Base-by-base conservation (phyloP, 2,329 filamentous ascomycete genomes). In the Microdochium paspali region DNA sequence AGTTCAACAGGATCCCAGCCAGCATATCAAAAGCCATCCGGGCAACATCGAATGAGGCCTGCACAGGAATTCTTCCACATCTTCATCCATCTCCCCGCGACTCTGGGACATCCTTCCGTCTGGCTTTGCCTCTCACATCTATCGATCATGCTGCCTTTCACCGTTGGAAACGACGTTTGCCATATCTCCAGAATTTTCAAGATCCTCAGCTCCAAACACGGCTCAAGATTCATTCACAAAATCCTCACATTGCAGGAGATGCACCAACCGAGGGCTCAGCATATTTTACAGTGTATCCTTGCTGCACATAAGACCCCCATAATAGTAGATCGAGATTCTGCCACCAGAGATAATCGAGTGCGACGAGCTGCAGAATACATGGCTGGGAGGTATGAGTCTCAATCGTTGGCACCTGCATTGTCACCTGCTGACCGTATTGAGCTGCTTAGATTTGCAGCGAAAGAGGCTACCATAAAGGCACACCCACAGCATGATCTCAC, bases 91-190 rank as follows among this genome's bases (percentile, higher is more conserved):
- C 26, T 7, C 13, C 26, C 26, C n/a, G n/a, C n/a, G n/a, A n/a
- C n/a, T n/a, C n/a, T n/a, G n/a, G 26, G 7, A 13, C 13, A 28
- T 28, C 26, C 26, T 13, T 28, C 26, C 26, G 7, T 28, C 13
- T 28, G n/a, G 20, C 20, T 13, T 24, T 31, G 49, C 47, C 44
- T 20, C 45, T 47, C 56, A 51, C n/a, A 46, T 31, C 10, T 44
- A 50, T 35, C 61, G 61, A 3, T 69, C 0, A 88, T 90, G 56
- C 82, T 80, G n/a, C 71, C 80, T 1, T 60, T 91, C 13, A 74
- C 75, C 44, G 69, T 95, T 46, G 90, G 90, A 49, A 91, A 80
- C 44, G 90, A 95, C 61, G 84, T 95, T 48, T 89, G 87, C 63
- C 74, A 75, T 49, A 76, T 89, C 49, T 65, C 73, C 1, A 81